Conservation (phyloP, 2,329 filamentous ascomycete species). For the Magnaporthiopsis poae region DNA sequence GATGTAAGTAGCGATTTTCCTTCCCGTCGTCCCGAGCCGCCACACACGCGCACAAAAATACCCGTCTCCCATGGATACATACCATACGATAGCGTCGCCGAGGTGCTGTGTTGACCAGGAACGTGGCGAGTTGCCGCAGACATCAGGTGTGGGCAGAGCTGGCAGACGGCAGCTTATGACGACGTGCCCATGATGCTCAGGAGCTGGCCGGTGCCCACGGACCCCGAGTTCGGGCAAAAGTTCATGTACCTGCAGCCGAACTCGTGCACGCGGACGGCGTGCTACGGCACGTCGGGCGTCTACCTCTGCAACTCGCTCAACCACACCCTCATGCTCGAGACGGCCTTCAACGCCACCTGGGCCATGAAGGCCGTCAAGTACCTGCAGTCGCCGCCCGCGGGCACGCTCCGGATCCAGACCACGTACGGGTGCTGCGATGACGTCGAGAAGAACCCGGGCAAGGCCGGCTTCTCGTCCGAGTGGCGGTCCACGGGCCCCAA, state of each 20-base stretch:
- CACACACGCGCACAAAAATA: too few relatives aligned
- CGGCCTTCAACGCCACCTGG: not conserved
- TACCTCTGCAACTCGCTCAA: not conserved
- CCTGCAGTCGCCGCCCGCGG: too few relatives aligned
- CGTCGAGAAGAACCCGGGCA: not conserved
- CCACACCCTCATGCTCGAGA: not conserved
- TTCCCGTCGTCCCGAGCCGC: too few relatives aligned
- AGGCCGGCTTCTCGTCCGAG: not conserved
- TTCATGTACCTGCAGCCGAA: not conserved
- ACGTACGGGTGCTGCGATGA: not conserved
- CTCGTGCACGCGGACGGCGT: not conserved
- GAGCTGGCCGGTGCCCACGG: not conserved
- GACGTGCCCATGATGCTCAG: not conserved
- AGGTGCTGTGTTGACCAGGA: not conserved
- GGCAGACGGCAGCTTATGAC: not conserved
- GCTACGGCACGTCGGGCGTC: not conserved
- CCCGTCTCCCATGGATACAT: too few relatives aligned
- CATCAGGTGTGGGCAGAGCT: not conserved
- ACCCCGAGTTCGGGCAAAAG: not conserved
- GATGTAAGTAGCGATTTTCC: not conserved
- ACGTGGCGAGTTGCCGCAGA: not conserved
- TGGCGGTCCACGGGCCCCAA: not conserved
- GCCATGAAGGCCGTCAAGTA: not conserved
- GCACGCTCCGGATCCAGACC: not conserved
- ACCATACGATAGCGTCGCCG: too few relatives aligned